These are phyloP conservation scores for Cladorrhinum samala DNA, from an alignment of 495 filamentous ascomycete species.

Conservation along the genomic window DNA sequence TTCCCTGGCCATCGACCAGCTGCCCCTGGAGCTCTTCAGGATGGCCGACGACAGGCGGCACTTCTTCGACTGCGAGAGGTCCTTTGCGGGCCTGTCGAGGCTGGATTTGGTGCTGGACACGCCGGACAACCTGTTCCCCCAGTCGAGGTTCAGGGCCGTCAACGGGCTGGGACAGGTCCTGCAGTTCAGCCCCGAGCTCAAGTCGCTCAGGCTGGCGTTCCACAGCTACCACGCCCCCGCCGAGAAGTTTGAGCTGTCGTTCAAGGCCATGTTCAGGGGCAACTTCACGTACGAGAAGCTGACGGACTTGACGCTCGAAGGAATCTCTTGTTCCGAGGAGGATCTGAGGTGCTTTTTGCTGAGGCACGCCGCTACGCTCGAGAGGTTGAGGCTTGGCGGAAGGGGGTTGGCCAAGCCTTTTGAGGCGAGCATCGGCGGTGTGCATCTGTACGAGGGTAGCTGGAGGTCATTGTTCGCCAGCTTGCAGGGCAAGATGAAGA, in stretches of 20 bases:
- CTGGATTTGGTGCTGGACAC: slow-evolving; percentile 38
- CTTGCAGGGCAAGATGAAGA: slow-evolving; percentile 29
- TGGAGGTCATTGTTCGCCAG: slow-evolving; percentile 36
- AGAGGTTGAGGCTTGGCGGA: slow-evolving; percentile 39
- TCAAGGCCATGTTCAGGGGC: slow-evolving; percentile 30
- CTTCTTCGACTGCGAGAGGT: slow-evolving; percentile 40
- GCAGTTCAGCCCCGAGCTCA: slow-evolving; percentile 32
- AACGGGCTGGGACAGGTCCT: slow-evolving; percentile 41
- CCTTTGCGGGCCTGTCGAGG: slow-evolving; percentile 33
- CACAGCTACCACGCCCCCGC: slow-evolving; percentile 34
- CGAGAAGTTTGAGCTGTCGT: slow-evolving; percentile 38
- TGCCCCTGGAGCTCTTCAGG: slow-evolving; percentile 42
- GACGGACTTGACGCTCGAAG: slow-evolving; percentile 40
- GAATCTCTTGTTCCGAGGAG: slow-evolving; percentile 38
- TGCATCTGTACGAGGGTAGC: slow-evolving; percentile 39
- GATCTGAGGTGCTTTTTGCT: slow-evolving; percentile 39
- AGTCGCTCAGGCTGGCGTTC: slow-evolving; percentile 38
- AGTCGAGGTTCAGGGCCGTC: slow-evolving; percentile 32
- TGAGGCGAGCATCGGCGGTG: slow-evolving; percentile 37
- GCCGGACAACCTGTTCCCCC: slow-evolving; percentile 28
- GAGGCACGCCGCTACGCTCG: slow-evolving; percentile 35
- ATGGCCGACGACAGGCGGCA: slow-evolving; percentile 30
- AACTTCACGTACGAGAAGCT: slow-evolving; percentile 34
- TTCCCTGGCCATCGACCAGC: slow-evolving; percentile 38
- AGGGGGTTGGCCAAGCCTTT: slow-evolving; percentile 35